Base-by-base conservation (phyloP, 345 rosid species). In the Carallia brachiata region DNA sequence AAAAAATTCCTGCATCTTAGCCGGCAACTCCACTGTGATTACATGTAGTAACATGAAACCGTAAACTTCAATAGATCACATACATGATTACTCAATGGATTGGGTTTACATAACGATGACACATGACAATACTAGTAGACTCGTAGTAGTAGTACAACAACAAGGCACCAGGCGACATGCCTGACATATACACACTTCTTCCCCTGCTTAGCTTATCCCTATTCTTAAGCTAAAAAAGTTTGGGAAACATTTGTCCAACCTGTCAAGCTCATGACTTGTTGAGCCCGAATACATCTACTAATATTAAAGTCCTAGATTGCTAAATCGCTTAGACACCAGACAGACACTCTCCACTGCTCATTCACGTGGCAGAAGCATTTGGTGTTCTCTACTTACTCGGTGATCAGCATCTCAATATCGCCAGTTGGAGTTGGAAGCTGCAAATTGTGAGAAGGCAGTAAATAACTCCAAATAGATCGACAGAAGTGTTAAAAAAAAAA, bases 361-460 rank as follows among this genome's bases (percentile, higher is more conserved):
- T 1, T 28, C 32, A 54, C 63, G 47, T 23, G 40, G 76, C 57
- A 67, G 70, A 36, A 31, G 53, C 12, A 31, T n/a, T 73, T 23
- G 13, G 27, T n/a, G 37, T 65, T 63, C n/a, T 59, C 80, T 82
- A 86, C 74, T 82, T 82, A 86, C 74, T 82, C 85, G 0, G 88
- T 81, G 36, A 80, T 53, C 37, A 86, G 73, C 84, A 82, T 81
- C 62, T 78, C 70, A 70, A 81, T 59, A 50, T 84, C 88, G 18
- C 62, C 73, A 0, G 52, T 64, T 6, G 77, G 70, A 61, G 70
- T 32, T 17, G 90, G 84, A 58, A 82, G 78, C 90, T 86, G 86
- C 78, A 73, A 55, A 75, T 57, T 27, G 6, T 40, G 17, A 62
- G 48, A 36, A 67, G 9, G 5, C 63, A 18, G 47, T 0, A 48